phyloP scores from a whole-genome alignment of 202 grass and related monocot species.

The Setaria italica region DNA sequence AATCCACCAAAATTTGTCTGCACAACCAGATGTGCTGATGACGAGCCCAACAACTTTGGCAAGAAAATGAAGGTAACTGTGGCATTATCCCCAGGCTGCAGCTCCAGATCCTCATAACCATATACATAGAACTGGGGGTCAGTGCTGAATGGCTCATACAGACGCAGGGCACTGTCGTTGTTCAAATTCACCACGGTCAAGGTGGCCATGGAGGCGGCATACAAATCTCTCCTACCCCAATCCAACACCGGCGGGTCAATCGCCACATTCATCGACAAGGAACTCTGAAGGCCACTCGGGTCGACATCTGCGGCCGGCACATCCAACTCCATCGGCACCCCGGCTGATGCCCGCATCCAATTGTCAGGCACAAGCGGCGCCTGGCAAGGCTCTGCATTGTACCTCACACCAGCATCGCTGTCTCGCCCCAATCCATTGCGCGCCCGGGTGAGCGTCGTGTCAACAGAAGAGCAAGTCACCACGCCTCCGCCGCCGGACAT shows the following conservation, averaged over 20 bases:
- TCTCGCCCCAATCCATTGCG: conserved; percentile 46
- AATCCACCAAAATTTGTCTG: conserved; percentile 95
- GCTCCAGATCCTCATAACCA: conserved; percentile 63
- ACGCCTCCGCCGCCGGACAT: conserved; percentile 60
- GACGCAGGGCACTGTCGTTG: conserved; percentile 63
- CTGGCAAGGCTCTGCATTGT: conserved; percentile 61
- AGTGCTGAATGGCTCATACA: conserved; percentile 84
- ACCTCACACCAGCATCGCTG: conserved; percentile 41
- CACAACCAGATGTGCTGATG: conserved; percentile 77
- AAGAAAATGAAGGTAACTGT: conserved; percentile 80
- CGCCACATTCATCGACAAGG: conserved; percentile 66
- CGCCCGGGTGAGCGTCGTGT: conserved; percentile 37
- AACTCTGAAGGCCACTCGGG: conserved; percentile 36
- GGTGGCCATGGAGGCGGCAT: conserved; percentile 64
- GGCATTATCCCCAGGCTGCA: conserved; percentile 75
- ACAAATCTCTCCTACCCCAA: conserved; percentile 76
- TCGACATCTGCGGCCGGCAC: conserved; percentile 41
- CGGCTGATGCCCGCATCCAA: conserved; percentile 80
- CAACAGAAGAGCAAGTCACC: conserved; percentile 71
- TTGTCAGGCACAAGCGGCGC: conserved; percentile 79
- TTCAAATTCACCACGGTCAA: conserved; percentile 75
- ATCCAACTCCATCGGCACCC: conserved; percentile 60
- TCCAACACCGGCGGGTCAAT: conserved; percentile 81
- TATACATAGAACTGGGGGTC: conserved; percentile 91
- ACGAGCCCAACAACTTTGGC: conserved; percentile 76